Percentiles rank a stretch among this genome's conserved stretches.
These are phyloP conservation scores for Trichophyton schoenleinii DNA, from an alignment of 2,329 filamentous ascomycete genomes.

Conservation along the genomic window DNA sequence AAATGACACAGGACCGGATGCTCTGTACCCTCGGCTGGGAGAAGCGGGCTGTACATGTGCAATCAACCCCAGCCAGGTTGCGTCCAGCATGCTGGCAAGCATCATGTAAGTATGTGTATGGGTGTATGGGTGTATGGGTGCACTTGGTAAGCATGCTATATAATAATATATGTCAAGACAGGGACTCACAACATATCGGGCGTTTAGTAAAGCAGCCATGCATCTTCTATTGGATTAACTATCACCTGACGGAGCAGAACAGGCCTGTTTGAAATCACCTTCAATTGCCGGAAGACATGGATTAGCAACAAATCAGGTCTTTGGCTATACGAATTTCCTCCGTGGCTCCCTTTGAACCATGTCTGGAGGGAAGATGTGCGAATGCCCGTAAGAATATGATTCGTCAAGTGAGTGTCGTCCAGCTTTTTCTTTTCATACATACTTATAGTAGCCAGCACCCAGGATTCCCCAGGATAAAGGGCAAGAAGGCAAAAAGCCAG, in stretches of 20 bases:
- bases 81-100: not conserved
- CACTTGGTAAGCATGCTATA: no score
- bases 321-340: not conserved
- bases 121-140: not conserved
- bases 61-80: not conserved
- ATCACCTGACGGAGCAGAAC: not conserved
- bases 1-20: not conserved
- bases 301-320: not conserved
- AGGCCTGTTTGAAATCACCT: constrained; percentile 1
- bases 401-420: not conserved
- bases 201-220: not conserved
- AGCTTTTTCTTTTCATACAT: not conserved
- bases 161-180: not conserved
- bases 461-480: not conserved
- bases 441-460: not conserved
- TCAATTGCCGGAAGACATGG: constrained; percentile 1
- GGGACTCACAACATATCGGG: not conserved
- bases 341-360: not conserved
- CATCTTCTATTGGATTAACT: not conserved
- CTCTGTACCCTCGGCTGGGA: not conserved
- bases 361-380: not conserved
- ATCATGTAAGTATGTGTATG: not conserved
- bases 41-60: not conserved
- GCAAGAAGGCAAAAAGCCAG: not conserved
- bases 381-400: not conserved